Percentiles rank a stretch among this genome's conserved stretches.
phyloP scores from a whole-genome alignment of 495 filamentous ascomycete genomes.

The Bathelium albidoporum region DNA sequence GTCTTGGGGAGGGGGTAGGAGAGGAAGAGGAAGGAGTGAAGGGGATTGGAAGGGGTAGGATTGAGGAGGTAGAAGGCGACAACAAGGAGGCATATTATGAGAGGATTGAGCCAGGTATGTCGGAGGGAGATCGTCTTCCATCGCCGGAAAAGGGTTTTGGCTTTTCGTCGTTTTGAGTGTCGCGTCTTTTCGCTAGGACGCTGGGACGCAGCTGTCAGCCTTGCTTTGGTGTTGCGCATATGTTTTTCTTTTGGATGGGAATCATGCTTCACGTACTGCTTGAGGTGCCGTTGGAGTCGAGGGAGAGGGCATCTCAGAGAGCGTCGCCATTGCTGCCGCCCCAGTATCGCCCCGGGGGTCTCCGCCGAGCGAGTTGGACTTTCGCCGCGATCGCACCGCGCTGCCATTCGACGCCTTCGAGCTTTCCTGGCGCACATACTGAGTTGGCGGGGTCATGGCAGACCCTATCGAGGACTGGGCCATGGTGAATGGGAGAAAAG shows the following conservation, averaged over 20 bases:
- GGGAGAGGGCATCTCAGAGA: not conserved
- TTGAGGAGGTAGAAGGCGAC: constrained; percentile 63
- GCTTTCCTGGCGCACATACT: not conserved
- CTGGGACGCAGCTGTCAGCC: constrained; percentile 2
- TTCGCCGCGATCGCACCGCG: constrained; percentile 12
- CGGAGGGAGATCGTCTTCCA: constrained; percentile 29
- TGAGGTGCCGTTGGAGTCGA: not conserved
- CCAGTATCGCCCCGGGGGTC: constrained; percentile 24
- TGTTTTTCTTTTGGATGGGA: not conserved
- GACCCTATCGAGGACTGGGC: not conserved
- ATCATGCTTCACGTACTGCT: not conserved
- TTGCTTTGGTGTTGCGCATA: not conserved
- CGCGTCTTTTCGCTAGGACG: constrained; percentile 9
- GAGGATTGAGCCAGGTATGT: constrained; percentile 53
- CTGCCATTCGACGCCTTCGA: not conserved
- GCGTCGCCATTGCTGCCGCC: constrained; percentile 17
- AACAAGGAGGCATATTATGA: constrained; percentile 56
- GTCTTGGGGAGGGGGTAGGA: constrained; percentile 80
- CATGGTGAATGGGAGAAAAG: not conserved
- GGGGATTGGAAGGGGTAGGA: constrained; percentile 69
- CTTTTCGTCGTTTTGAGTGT: constrained; percentile 34
- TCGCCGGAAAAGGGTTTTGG: constrained; percentile 25
- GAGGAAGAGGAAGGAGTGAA: constrained; percentile 83
- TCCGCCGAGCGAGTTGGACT: constrained; percentile 17
- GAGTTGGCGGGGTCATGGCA: not conserved